These are phyloP conservation scores for Diaporthe vaccinii DNA, from an alignment of 2,329 filamentous ascomycete species.

Conservation along the genomic window DNA sequence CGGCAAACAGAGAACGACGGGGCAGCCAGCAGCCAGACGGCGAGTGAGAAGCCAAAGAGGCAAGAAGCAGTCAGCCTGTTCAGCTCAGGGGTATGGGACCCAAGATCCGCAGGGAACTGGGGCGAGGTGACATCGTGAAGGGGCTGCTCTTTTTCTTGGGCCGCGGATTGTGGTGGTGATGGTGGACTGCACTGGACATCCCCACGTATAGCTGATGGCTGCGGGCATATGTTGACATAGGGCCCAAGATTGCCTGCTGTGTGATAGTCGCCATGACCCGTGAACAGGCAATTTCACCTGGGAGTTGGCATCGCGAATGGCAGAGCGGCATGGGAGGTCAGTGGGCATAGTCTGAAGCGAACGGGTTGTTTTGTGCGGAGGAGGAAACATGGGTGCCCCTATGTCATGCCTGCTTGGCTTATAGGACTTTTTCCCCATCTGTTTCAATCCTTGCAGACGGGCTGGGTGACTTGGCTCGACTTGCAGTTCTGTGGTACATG, in stretches of 20 bases:
- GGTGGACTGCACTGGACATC: background rate
- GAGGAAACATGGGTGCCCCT: conserved; percentile 13
- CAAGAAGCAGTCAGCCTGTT: conserved; percentile 10
- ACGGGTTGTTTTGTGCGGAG: conserved; percentile 23
- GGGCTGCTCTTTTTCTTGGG: conserved; percentile 29
- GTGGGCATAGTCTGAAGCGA: conserved; percentile 26
- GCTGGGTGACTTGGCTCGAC: background rate
- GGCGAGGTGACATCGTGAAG: conserved; percentile 27
- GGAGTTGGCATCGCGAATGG: conserved; percentile 4
- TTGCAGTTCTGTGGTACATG: background rate
- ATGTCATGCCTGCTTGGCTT: background rate
- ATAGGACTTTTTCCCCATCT: background rate
- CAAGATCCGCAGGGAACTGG: conserved; percentile 12
- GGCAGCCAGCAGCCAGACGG: background rate
- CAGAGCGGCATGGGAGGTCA: conserved; percentile 21
- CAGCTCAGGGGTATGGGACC: conserved; percentile 23
- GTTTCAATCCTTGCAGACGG: conserved; percentile 23
- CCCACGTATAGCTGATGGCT: conserved; percentile 16
- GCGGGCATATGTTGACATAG: background rate
- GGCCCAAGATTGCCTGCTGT: background rate
- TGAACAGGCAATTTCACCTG: background rate
- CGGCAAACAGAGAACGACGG: conserved; percentile 14
- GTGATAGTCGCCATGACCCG: conserved; percentile 1
- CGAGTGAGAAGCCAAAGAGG: background rate
- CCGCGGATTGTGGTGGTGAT: conserved; percentile 15